Conservation (phyloP, 169 alveolate genomes). For the Pseudocohnilembus persalinus region DNA sequence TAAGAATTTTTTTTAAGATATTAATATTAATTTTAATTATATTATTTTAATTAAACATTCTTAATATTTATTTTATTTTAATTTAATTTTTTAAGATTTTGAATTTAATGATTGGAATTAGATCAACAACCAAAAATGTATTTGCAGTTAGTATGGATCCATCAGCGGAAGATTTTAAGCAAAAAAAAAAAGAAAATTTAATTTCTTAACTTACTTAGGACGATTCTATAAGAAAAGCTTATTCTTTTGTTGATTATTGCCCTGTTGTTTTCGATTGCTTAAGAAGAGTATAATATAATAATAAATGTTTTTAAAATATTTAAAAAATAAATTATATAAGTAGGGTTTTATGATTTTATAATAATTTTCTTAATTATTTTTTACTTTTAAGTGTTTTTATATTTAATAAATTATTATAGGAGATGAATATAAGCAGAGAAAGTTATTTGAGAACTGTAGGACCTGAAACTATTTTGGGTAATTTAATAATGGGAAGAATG, state of each 20-base stretch:
- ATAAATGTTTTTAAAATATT: no score
- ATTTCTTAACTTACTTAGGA: not conserved
- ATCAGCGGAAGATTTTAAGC: not conserved
- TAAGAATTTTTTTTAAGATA: no score
- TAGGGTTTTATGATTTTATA: no score
- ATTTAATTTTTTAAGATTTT: not conserved
- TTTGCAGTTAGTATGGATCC: not conserved
- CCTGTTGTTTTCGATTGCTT: not conserved
- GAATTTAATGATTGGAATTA: not conserved
- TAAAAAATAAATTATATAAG: no score
- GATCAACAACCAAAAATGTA: not conserved
- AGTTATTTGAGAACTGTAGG: slow-evolving; percentile 71
- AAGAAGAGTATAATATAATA: no score
- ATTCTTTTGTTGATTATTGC: not conserved
- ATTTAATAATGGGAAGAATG: slow-evolving; percentile 71
- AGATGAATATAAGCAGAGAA: slow-evolving; percentile 23
- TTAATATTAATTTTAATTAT: no score
- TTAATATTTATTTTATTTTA: no score
- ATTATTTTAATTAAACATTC: no score
- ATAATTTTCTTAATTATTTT: no score
- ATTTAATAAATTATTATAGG: no score
- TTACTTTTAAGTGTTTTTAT: no score
- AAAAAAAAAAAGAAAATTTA: no score
- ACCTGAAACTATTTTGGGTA: slow-evolving; percentile 74
- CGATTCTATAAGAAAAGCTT: not conserved